Conservation (phyloP, 768 basidiomycete genomes). For the Psilocybe cyanescens region DNA sequence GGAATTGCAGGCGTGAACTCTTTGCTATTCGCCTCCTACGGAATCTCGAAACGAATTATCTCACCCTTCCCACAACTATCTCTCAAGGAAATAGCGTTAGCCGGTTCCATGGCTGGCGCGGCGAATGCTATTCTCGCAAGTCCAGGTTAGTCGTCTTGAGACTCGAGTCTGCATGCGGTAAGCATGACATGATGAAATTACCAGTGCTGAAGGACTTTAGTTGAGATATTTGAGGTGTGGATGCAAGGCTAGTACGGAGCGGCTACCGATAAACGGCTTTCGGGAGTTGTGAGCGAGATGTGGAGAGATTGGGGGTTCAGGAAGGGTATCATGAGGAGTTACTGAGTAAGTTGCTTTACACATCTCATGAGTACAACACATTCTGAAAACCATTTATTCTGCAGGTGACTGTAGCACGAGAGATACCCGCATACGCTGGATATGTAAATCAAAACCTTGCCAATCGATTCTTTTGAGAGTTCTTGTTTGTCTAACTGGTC, state of each 20-base stretch:
- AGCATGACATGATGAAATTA: neutral
- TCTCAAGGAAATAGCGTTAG: constrained; percentile 76
- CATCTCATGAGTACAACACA: neutral
- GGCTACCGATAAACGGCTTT: constrained; percentile 75
- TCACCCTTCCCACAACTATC: constrained; percentile 89
- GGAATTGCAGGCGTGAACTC: constrained; percentile 98
- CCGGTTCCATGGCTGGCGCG: constrained; percentile 93
- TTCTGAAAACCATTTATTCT: neutral
- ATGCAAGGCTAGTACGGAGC: constrained; percentile 97
- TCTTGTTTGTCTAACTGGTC: too few species aligned
- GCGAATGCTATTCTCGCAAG: constrained; percentile 89
- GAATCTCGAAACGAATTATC: constrained; percentile 76
- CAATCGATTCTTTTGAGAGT: too few species aligned
- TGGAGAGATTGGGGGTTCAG: constrained; percentile 86
- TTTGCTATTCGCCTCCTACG: constrained; percentile 90
- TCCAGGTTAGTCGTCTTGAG: constrained; percentile 57
- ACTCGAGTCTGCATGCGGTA: too few species aligned
- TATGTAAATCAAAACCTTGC: too few species aligned
- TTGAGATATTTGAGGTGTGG: constrained; percentile 99
- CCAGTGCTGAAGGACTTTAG: constrained; percentile 36
- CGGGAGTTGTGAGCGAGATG: constrained; percentile 77
- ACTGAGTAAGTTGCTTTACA: constrained; percentile 68
- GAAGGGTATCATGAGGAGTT: constrained; percentile 93
- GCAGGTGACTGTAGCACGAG: constrained; percentile 87
- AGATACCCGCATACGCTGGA: constrained; percentile 96